Evolutionary conservation across 257 asterid species (phyloP).

Genomic region (Paulownia fortunei): DNA sequence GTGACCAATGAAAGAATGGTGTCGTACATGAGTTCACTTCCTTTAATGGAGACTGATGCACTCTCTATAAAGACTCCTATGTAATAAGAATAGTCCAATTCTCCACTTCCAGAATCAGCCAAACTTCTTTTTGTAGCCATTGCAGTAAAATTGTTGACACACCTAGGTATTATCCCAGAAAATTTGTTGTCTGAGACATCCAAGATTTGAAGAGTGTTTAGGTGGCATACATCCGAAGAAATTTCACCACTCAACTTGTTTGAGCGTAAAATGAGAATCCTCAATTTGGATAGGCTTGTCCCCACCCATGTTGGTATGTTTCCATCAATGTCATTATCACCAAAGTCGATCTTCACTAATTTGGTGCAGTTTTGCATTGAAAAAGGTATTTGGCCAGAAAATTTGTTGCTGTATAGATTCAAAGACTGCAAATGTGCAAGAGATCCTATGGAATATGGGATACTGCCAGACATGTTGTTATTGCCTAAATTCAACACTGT

Average conservation of each 20-base stretch:
- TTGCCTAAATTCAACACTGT: slow-evolving; percentile 30
- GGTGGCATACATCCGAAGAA: slow-evolving; percentile 30
- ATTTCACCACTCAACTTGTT: slow-evolving; percentile 44
- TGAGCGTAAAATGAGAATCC: slow-evolving; percentile 36
- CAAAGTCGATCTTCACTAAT: slow-evolving; percentile 33
- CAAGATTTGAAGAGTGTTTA: slow-evolving; percentile 40
- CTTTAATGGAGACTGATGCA: slow-evolving; percentile 36
- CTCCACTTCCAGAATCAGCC: background rate
- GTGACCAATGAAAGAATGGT: slow-evolving; percentile 30
- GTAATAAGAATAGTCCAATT: too few species aligned
- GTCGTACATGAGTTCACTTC: slow-evolving; percentile 5
- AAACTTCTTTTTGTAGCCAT: slow-evolving; percentile 30
- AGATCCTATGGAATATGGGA: slow-evolving; percentile 42
- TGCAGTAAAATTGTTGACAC: slow-evolving; percentile 40
- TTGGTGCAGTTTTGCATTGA: slow-evolving; percentile 29
- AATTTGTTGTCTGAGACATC: slow-evolving; percentile 41
- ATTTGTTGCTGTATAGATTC: slow-evolving; percentile 36
- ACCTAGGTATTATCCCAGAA: slow-evolving; percentile 36
- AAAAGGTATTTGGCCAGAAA: slow-evolving; percentile 38
- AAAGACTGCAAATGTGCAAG: slow-evolving; percentile 23
- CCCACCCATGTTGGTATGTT: slow-evolving; percentile 42
- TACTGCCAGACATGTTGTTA: slow-evolving; percentile 41
- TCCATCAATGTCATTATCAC: slow-evolving; percentile 37
- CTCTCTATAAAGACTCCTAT: background rate
- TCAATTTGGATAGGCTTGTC: slow-evolving; percentile 15